A percentile compares a stretch with the other conserved stretches of the same genome.
Evolutionary conservation across 257 asterid species (phyloP).

Genomic region (Solanum tarapatanum): DNA sequence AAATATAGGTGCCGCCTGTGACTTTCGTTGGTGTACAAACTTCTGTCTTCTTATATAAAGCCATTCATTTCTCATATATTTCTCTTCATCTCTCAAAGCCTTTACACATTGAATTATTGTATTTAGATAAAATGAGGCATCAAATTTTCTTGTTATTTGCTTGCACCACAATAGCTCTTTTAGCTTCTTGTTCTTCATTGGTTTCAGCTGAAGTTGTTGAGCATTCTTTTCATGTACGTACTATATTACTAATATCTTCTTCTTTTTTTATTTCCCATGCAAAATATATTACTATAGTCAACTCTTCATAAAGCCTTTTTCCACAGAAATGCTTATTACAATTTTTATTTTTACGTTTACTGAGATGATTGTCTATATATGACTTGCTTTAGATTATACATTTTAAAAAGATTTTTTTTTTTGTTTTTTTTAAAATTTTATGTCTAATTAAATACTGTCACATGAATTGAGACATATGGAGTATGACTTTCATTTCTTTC

Average conservation of each 20-base stretch:
- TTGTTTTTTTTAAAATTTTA: not conserved
- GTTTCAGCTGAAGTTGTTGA: not conserved
- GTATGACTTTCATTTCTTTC: not conserved
- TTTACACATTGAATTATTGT: not conserved
- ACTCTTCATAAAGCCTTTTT: not conserved
- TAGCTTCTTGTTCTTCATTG: not conserved
- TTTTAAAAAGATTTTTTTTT: not conserved
- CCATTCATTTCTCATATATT: not conserved
- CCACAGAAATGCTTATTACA: not conserved
- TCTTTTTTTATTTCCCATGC: not conserved
- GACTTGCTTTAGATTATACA: not conserved
- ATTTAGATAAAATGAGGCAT: not conserved
- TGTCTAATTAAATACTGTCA: rapidly evolving
- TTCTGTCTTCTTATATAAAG: not conserved
- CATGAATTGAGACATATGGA: not conserved
- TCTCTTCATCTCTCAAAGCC: not conserved
- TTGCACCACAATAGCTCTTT: not conserved
- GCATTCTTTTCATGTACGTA: constrained; percentile 1
- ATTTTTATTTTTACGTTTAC: too few species aligned
- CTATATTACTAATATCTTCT: not conserved
- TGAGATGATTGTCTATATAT: not conserved
- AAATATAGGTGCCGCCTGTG: not conserved
- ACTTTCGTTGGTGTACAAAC: not conserved
- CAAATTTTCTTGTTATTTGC: not conserved
- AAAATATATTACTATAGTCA: not conserved